Base-by-base conservation (phyloP, 139 green algal species). In the Trebouxia sp. region DNA sequence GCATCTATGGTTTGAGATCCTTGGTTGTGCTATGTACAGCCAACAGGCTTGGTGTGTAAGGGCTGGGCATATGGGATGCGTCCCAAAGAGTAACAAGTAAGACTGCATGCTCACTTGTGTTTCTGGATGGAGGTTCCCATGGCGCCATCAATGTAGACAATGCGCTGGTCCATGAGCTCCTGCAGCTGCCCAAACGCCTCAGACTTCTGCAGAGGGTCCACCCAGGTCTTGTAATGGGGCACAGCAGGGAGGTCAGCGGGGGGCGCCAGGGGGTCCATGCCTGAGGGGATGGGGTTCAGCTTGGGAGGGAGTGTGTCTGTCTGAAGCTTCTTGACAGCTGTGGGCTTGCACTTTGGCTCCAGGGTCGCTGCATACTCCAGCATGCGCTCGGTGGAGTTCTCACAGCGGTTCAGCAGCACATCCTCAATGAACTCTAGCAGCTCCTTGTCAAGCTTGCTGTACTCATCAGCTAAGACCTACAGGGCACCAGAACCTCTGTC, bases 401-500 rank as follows among this genome's bases (percentile, higher is more conserved):
- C 92, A 83, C 96, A 97, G 53, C 87, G 89, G 88, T 99, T 99
- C 5, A 99, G 89, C 80, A 99, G 87, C 80, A 98, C 97, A 79
- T 99, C 96, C 87, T 99, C 96, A 50, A 99, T 93, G 82, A 94
- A 95, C 65, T 92, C 88, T 28, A 99, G 85, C 81, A 99, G 93
- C 92, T 97, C 94, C 90, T 98, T 98, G 91, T 98, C 94, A n/a
- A 99, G 91, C 85, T 98, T 97, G 78, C 94, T 89, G 76, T 99
- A 99, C 75, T 88, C 91, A 80, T 99, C 96, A 67, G 93, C 93
- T 32, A 89, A 92, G 5, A 98, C 94, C 87, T 97, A 85, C 78
- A 83, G 14, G 11, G 35, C 7, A 41, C 39, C 28, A 22, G 24
- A n/a, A n/a, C n/a, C n/a, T n/a, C n/a, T n/a, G n/a, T n/a, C n/a